phyloP scores from a whole-genome alignment of 2,329 filamentous ascomycete species.

The Penicillium brasilianum region DNA sequence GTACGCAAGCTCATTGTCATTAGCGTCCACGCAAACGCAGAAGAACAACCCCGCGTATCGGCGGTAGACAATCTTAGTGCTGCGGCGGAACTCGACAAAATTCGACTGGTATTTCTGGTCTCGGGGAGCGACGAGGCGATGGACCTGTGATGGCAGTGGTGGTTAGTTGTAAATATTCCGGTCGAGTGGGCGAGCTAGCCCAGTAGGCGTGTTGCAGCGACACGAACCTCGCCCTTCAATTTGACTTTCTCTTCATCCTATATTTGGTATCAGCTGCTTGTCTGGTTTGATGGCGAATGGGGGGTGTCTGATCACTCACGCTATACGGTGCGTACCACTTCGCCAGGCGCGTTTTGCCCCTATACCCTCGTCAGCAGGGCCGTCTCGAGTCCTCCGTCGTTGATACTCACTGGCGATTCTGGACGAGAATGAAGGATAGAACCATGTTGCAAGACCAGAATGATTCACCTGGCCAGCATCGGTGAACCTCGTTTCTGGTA shows the following conservation, averaged over 20 bases:
- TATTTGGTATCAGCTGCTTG: constrained; percentile 22
- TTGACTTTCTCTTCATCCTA: constrained; percentile 98
- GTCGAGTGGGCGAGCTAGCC: constrained; percentile 8
- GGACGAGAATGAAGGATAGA: constrained; percentile 87
- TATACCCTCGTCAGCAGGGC: constrained; percentile 48
- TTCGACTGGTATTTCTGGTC: constrained; percentile 99
- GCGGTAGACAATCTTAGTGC: constrained; percentile 93
- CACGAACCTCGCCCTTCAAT: constrained; percentile 87
- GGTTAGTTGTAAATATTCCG: constrained; percentile 17
- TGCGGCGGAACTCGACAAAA: constrained; percentile 80
- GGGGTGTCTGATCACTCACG: constrained; percentile 54
- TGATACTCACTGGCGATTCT: constrained; percentile 76
- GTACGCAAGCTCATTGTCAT: constrained; percentile 97
- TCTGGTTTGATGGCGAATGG: background rate
- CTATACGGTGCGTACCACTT: constrained; percentile 99
- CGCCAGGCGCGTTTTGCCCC: constrained; percentile 95
- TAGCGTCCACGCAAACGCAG: constrained; percentile 98
- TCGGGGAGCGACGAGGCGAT: constrained; percentile 94
- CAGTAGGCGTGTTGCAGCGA: constrained; percentile 2
- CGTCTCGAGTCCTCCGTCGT: background rate
- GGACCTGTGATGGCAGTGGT: constrained; percentile 67
- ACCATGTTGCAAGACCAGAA: constrained; percentile 52
- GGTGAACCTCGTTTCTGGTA: constrained; percentile 17
- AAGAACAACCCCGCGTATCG: constrained; percentile 98
- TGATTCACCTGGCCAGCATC: constrained; percentile 28